These are phyloP conservation scores for Syzygium oleosum DNA, from an alignment of 345 rosid species.

Conservation along the genomic window DNA sequence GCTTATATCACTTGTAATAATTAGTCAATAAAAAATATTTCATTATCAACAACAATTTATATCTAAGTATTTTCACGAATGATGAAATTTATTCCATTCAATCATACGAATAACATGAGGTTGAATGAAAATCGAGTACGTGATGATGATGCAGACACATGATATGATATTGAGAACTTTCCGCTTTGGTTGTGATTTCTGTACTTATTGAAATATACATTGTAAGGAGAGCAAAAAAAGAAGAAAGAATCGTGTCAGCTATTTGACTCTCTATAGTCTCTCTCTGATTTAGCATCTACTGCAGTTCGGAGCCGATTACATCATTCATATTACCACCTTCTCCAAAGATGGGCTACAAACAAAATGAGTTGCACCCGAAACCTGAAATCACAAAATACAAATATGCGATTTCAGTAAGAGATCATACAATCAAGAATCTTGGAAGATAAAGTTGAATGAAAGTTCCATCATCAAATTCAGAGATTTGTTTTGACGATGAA, in stretches of 20 bases:
- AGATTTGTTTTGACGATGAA: background rate
- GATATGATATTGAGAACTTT: background rate
- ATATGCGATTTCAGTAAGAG: too few species aligned
- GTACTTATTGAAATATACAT: background rate
- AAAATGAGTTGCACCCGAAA: background rate
- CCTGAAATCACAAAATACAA: background rate
- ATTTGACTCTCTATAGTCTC: background rate
- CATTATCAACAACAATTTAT: background rate
- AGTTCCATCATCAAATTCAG: background rate
- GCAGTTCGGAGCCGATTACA: background rate
- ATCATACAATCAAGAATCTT: too few species aligned
- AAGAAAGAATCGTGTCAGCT: conserved; percentile 1
- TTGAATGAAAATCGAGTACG: background rate
- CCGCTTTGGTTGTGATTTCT: background rate
- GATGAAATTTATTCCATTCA: too few species aligned
- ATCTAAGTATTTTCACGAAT: too few species aligned
- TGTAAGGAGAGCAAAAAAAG: background rate
- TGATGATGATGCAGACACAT: background rate
- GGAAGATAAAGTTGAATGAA: background rate
- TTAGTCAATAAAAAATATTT: background rate
- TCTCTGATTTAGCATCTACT: background rate
- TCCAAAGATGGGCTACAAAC: background rate
- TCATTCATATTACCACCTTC: background rate
- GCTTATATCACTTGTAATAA: background rate
- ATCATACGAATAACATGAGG: background rate